Conservation (phyloP, 495 filamentous ascomycete genomes). For the Neurospora pannonica region DNA sequence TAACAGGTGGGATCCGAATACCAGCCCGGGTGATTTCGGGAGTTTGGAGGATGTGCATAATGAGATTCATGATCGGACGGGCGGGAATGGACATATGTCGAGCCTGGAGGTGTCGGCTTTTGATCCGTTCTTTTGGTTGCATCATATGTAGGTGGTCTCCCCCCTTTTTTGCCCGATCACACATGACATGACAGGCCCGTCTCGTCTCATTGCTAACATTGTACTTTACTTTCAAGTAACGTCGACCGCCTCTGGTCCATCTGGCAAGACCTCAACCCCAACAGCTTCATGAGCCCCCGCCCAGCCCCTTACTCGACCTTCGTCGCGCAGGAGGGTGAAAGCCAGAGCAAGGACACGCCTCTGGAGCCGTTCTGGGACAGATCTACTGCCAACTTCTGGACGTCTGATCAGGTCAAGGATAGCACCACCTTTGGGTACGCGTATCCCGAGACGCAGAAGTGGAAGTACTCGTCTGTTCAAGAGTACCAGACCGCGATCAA, state of each 20-base stretch:
- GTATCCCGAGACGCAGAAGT: slow-evolving; percentile 45
- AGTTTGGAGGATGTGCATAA: slow-evolving; percentile 57
- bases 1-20: slow-evolving; percentile 38
- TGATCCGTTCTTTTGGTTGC: slow-evolving; percentile 66
- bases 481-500: slow-evolving; percentile 12
- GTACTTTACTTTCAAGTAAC: slow-evolving; percentile 7
- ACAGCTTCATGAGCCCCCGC: slow-evolving; percentile 42
- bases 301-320: slow-evolving; percentile 43
- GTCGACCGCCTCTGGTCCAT: slow-evolving; percentile 61
- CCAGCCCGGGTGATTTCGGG: slow-evolving; percentile 32
- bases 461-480: slow-evolving; percentile 4
- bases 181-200: not conserved
- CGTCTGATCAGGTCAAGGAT: slow-evolving; percentile 28
- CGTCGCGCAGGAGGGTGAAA: slow-evolving; percentile 30
- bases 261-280: slow-evolving; percentile 61
- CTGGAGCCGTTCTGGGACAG: slow-evolving; percentile 38
- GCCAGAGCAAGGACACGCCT: slow-evolving; percentile 26
- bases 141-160: slow-evolving; percentile 37
- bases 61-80: slow-evolving; percentile 49
- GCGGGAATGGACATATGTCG: slow-evolving; percentile 52
- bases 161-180: not conserved
- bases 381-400: slow-evolving; percentile 35
- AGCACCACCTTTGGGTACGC: slow-evolving; percentile 44
- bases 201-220: not conserved
- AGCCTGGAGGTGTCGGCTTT: slow-evolving; percentile 55